Percentiles rank a stretch among this genome's conserved stretches.
These are phyloP conservation scores for Ampelomyces quisqualis DNA, from an alignment of 2,329 filamentous ascomycete species.

Conservation along the genomic window DNA sequence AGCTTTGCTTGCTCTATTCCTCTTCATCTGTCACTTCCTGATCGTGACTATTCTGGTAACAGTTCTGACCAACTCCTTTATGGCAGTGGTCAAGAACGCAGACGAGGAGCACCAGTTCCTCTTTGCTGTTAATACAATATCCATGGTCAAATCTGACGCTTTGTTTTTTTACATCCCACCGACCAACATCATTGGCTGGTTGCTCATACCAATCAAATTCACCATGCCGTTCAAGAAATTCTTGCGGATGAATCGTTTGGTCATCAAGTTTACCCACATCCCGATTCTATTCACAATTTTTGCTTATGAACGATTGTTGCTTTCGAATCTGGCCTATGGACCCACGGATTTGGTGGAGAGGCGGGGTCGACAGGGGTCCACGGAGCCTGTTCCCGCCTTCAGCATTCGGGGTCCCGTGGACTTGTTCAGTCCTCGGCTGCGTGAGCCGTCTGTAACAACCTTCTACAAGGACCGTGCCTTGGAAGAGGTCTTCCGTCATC, in stretches of 20 bases:
- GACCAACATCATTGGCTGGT: constrained; percentile 87
- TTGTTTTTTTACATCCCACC: constrained; percentile 93
- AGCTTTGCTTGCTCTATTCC: constrained; percentile 72
- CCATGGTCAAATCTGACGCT: constrained; percentile 97
- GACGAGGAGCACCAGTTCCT: constrained; percentile 90
- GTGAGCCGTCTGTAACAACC: constrained; percentile 84
- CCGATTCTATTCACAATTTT: constrained; percentile 86
- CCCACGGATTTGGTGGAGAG: constrained; percentile 84
- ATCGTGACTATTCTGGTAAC: constrained; percentile 93
- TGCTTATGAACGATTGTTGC: constrained; percentile 77
- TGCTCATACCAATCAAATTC: constrained; percentile 79
- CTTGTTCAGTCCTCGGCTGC: constrained; percentile 74
- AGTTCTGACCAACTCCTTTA: constrained; percentile 94
- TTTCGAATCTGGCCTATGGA: constrained; percentile 75
- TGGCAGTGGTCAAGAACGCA: constrained; percentile 89
- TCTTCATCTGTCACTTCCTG: constrained; percentile 94
- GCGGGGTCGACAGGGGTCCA: constrained; percentile 60
- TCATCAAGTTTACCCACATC: constrained; percentile 89
- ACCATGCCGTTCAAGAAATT: constrained; percentile 77
- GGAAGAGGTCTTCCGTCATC: constrained; percentile 81
- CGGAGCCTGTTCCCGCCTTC: constrained; percentile 52
- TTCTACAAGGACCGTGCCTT: constrained; percentile 87
- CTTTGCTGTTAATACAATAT: constrained; percentile 95
- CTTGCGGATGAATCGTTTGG: constrained; percentile 80
- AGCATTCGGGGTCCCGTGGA: constrained; percentile 47